phyloP scores from a whole-genome alignment of 2,329 filamentous ascomycete species.

The Alternaria ethzedia region DNA sequence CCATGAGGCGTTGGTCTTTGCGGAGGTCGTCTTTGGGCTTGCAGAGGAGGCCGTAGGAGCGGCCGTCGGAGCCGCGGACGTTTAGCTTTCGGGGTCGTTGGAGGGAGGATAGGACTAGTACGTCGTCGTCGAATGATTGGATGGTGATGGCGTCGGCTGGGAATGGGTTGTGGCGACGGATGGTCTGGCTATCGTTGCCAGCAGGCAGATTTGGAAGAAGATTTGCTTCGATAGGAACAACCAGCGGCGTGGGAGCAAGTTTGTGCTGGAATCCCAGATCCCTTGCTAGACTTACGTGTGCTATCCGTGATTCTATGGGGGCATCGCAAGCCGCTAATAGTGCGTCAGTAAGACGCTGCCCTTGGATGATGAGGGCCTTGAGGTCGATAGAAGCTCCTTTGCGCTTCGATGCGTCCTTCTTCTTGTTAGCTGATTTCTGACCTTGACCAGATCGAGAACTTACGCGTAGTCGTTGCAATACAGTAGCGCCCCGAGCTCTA shows the following conservation, averaged over 20 bases:
- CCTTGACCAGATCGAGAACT: conserved; percentile 14
- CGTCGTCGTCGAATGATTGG: conserved; percentile 80
- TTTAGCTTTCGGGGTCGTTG: conserved; percentile 91
- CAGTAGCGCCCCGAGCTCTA: conserved; percentile 57
- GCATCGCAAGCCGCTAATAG: conserved; percentile 81
- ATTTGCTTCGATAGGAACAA: conserved; percentile 86
- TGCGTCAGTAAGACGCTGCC: conserved; percentile 83
- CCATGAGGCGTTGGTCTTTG: conserved; percentile 98
- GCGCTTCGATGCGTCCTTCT: conserved; percentile 60
- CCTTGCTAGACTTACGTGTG: conserved; percentile 75
- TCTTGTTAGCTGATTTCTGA: conserved; percentile 39
- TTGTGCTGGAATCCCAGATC: conserved; percentile 86
- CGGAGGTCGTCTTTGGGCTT: conserved; percentile 98
- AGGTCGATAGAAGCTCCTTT: conserved; percentile 67
- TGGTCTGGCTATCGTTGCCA: conserved; percentile 70
- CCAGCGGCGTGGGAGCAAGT: conserved; percentile 79
- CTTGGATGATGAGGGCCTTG: conserved; percentile 73
- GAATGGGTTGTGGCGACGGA: conserved; percentile 81
- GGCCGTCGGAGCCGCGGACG: conserved; percentile 86
- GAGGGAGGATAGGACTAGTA: conserved; percentile 86
- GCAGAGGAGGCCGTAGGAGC: conserved; percentile 86
- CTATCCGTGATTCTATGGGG: conserved; percentile 72
- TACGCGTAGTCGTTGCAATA: conserved; percentile 52
- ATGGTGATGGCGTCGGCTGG: conserved; percentile 86
- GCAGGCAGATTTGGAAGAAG: conserved; percentile 81